Conservation (phyloP, 2,329 filamentous ascomycete genomes). For the Fusarium abutilonis region DNA sequence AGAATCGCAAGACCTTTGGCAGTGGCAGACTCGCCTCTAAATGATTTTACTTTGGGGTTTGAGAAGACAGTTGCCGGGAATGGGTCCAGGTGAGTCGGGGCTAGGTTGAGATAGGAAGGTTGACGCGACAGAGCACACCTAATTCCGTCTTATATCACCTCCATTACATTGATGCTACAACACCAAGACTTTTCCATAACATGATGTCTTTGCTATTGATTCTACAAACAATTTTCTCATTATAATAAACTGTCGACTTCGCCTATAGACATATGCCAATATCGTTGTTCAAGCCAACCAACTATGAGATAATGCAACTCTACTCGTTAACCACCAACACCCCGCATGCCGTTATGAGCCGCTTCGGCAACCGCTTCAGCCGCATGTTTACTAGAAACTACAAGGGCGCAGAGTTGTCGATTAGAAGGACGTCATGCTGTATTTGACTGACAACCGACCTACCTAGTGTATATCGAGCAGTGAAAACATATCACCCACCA, state of each 20-base stretch:
- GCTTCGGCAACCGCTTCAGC: not conserved
- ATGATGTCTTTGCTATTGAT: not conserved
- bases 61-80: constrained; percentile 7
- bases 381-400: not conserved
- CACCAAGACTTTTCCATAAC: not conserved
- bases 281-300: not conserved
- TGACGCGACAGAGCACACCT: constrained; percentile 29
- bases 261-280: not conserved
- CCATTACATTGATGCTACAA: not conserved
- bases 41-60: constrained; percentile 10
- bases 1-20: constrained; percentile 13
- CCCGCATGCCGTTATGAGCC: not conserved
- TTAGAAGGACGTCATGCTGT: not conserved
- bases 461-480: not conserved
- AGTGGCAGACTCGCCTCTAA: not conserved
- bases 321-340: not conserved
- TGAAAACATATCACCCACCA: not conserved
- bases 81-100: constrained; percentile 15
- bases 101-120: constrained; percentile 40
- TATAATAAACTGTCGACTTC: not conserved
- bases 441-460: not conserved
- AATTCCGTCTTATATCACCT: constrained; percentile 8
- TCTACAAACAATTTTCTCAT: too few relatives aligned
- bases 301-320: not conserved
- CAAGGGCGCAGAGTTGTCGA: not conserved